Conservation (phyloP, 352 stramenopile species). For the Globisporangium paroecandrum region DNA sequence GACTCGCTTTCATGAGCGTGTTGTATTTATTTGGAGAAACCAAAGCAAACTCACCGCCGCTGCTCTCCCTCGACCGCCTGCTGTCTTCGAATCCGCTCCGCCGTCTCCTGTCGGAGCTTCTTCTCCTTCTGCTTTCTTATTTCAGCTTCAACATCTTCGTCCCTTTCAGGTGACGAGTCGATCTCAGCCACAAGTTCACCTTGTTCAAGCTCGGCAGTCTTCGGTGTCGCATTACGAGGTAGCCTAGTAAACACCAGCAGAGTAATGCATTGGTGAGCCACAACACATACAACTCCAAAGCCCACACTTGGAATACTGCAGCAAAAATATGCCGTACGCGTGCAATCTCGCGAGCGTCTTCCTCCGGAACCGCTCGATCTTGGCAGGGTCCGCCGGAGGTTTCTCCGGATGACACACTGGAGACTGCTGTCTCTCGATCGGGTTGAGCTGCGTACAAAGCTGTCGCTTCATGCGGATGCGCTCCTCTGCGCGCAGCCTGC, state of each 20-base stretch:
- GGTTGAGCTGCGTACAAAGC: slow-evolving; percentile 10
- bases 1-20: background rate
- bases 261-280: background rate
- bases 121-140: slow-evolving; percentile 31
- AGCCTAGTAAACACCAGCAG: background rate
- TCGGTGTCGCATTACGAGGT: background rate
- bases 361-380: slow-evolving; percentile 20
- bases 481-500: slow-evolving; percentile 42
- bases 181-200: background rate
- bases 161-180: slow-evolving; percentile 7
- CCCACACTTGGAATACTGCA: background rate
- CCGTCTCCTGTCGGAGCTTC: slow-evolving; percentile 48
- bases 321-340: slow-evolving; percentile 1
- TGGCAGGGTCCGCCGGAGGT: background rate
- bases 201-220: background rate
- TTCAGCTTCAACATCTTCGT: slow-evolving; percentile 25
- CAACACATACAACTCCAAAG: background rate
- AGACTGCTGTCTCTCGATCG: background rate
- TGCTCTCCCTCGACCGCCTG: slow-evolving; percentile 38
- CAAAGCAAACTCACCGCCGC: slow-evolving; percentile 29
- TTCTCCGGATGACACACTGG: slow-evolving; percentile 8
- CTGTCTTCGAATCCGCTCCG: slow-evolving; percentile 40
- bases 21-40: background rate
- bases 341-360: slow-evolving; percentile 15
- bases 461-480: slow-evolving; percentile 33